These are phyloP conservation scores for Echites panduratus DNA, from an alignment of 257 asterid species.

Conservation along the genomic window DNA sequence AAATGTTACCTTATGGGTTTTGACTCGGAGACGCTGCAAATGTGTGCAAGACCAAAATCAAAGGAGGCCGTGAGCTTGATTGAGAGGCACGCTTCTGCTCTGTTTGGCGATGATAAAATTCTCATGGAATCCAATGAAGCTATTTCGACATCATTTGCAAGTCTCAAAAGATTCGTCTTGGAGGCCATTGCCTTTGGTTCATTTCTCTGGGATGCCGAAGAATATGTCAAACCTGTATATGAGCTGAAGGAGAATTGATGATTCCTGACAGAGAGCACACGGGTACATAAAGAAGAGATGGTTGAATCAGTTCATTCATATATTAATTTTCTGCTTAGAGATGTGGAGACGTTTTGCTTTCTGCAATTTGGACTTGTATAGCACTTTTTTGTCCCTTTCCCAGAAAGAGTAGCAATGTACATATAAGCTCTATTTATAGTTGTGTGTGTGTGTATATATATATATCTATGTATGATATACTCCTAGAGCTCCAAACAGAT, in stretches of 20 bases:
- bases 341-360: neutral
- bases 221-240: conserved; percentile 39
- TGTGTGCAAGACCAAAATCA: conserved; percentile 65
- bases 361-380: neutral
- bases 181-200: conserved; percentile 90
- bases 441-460: no score
- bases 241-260: conserved; percentile 53
- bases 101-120: conserved; percentile 52
- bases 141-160: conserved; percentile 61
- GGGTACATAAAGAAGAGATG: neutral
- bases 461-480: neutral
- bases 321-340: no score
- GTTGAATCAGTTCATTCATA: neutral
- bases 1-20: conserved; percentile 54
- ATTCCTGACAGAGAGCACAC: neutral
- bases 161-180: conserved; percentile 68
- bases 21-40: conserved; percentile 44
- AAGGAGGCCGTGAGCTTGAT: conserved; percentile 62
- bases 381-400: neutral
- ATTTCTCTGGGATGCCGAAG: conserved; percentile 74
- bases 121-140: conserved; percentile 33
- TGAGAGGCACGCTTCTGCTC: conserved; percentile 60
- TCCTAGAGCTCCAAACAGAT: neutral
- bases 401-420: neutral
- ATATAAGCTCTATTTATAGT: neutral